Percentiles rank a stretch among this genome's conserved stretches.
Conservation (phyloP, 352 stramenopile species). For the Pythium insidiosum region DNA sequence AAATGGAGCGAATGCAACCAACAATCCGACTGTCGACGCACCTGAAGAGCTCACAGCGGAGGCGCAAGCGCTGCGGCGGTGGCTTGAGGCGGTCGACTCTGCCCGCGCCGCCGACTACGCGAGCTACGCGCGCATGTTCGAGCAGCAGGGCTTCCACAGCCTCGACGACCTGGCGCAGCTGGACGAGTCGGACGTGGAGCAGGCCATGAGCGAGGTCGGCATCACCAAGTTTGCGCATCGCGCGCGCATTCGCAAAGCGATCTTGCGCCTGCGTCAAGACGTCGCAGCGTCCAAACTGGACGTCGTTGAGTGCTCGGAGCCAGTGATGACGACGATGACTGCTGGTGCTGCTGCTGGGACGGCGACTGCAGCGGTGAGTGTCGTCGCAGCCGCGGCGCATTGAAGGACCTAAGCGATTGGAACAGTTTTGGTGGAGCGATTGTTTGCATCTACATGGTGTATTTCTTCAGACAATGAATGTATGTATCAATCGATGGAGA, state of each 20-base stretch:
- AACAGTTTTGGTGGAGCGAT: too few relatives aligned
- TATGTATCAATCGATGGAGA: too few relatives aligned
- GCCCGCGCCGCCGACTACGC: constrained; percentile 39
- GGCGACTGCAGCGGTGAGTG: constrained; percentile 3
- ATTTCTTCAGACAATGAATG: too few relatives aligned
- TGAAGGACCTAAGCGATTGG: constrained; percentile 11
- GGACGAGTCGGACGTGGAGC: constrained; percentile 59
- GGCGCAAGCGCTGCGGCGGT: constrained; percentile 29
- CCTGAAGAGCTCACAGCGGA: constrained; percentile 6
- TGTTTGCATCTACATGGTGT: too few relatives aligned
- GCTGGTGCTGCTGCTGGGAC: too few relatives aligned
- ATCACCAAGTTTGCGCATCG: constrained; percentile 74
- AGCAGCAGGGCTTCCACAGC: constrained; percentile 54
- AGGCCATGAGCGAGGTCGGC: constrained; percentile 65
- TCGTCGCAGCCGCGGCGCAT: constrained; percentile 22
- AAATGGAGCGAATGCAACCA: constrained; percentile 25
- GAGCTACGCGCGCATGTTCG: constrained; percentile 45
- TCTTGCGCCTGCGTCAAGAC: constrained; percentile 31
- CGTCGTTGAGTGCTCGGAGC: too few relatives aligned
- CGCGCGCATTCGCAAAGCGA: constrained; percentile 58
- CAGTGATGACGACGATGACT: too few relatives aligned
- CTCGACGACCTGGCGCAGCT: constrained; percentile 51
- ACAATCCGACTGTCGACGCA: constrained; percentile 22
- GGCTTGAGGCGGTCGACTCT: constrained; percentile 46
- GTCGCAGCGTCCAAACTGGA: too few relatives aligned